Conservation (phyloP, 78 protist species). For the Mastigamoeba balamuthi region DNA sequence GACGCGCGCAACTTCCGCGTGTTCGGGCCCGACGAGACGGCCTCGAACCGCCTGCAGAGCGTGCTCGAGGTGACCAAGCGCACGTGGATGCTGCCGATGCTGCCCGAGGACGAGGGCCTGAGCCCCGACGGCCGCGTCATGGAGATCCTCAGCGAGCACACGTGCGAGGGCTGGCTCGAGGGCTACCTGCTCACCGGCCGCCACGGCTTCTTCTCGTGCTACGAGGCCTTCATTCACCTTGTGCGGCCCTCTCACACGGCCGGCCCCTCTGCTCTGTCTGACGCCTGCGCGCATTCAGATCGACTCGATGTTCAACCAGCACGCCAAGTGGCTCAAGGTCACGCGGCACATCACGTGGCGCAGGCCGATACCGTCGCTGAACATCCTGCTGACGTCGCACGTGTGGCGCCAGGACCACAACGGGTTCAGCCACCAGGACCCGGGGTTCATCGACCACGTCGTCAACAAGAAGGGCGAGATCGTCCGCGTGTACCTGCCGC, state of each 20-base stretch:
- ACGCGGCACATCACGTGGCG: background rate
- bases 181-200: slow-evolving; percentile 19
- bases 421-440: slow-evolving; percentile 16
- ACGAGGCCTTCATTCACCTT: background rate
- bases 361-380: background rate
- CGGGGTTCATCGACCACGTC: background rate
- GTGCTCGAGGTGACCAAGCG: slow-evolving; percentile 1
- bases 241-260: too few relatives aligned
- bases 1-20: slow-evolving; percentile 1
- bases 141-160: slow-evolving; percentile 8
- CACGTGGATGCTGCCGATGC: background rate
- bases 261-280: too few relatives aligned
- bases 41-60: background rate
- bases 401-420: slow-evolving; percentile 15
- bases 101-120: background rate
- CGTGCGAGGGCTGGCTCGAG: slow-evolving; percentile 17
- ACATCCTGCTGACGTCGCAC: background rate
- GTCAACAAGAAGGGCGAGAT: slow-evolving; percentile 1
- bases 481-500: background rate
- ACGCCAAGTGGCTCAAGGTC: slow-evolving; percentile 16
- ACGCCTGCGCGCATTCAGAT: too few relatives aligned
- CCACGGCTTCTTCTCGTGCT: slow-evolving; percentile 5
- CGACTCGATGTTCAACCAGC: slow-evolving; percentile 1
- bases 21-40: slow-evolving; percentile 12
- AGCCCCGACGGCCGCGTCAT: slow-evolving; percentile 15